Percentiles rank a stretch among this genome's conserved stretches.
phyloP scores from a whole-genome alignment of 2,329 filamentous ascomycete species.

The Aspergillus awamori region DNA sequence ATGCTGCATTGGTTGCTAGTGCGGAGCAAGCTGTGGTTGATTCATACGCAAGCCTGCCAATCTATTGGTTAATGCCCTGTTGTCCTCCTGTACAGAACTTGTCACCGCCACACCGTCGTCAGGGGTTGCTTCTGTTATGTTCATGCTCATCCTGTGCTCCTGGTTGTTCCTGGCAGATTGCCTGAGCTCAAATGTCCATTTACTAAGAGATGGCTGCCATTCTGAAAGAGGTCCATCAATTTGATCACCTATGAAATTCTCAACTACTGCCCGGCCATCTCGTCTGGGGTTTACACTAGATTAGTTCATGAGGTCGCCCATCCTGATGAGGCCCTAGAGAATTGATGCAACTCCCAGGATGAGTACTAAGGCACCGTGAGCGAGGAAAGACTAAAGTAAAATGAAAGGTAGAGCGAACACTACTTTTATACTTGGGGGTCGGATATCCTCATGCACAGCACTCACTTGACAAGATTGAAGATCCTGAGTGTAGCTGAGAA shows the following conservation, averaged over 20 bases:
- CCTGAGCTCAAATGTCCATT: constrained; percentile 10
- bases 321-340: neutral
- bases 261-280: constrained; percentile 1
- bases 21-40: neutral
- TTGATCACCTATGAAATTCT: neutral
- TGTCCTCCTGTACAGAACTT: constrained; percentile 11
- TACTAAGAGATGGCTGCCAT: constrained; percentile 4
- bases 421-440: neutral
- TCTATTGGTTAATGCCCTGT: constrained; percentile 6
- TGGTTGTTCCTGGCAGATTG: neutral
- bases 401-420: neutral
- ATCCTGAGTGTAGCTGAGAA: no score
- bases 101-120: constrained; percentile 15
- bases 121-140: constrained; percentile 1
- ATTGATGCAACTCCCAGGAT: neutral
- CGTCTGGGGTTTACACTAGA: constrained; percentile 1
- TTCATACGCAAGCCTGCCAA: constrained; percentile 4
- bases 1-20: constrained; percentile 3
- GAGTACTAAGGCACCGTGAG: neutral
- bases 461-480: no score
- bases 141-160: constrained; percentile 10
- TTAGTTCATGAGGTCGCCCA: constrained; percentile 7
- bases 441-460: no score
- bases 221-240: neutral
- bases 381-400: neutral